phyloP scores from a whole-genome alignment of 2,329 filamentous ascomycete genomes.

The Microdochium paspali region DNA sequence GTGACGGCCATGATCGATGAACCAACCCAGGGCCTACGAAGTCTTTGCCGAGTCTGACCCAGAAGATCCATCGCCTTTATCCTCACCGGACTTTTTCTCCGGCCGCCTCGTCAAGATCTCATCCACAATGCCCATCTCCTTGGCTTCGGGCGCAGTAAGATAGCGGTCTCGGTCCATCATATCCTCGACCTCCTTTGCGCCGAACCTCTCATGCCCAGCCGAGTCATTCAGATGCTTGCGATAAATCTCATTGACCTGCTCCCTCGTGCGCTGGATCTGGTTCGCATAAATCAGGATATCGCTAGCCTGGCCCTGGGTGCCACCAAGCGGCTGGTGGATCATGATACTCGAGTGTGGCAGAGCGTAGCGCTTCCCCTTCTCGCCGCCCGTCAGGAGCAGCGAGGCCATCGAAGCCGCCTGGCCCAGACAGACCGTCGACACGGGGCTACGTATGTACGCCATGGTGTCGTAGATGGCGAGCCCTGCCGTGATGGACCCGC shows the following conservation, averaged over 20 bases:
- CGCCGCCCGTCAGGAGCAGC: slow-evolving; percentile 76
- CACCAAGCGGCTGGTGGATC: slow-evolving; percentile 90
- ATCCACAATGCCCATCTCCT: slow-evolving; percentile 86
- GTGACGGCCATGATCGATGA: too few relatives aligned
- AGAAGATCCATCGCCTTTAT: slow-evolving; percentile 2
- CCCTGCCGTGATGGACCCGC: slow-evolving; percentile 81
- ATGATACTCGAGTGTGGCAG: slow-evolving; percentile 93
- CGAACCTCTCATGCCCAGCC: slow-evolving; percentile 66
- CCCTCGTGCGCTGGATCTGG: slow-evolving; percentile 81
- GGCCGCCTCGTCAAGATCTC: slow-evolving; percentile 66
- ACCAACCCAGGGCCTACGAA: too few relatives aligned
- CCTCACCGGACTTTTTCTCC: slow-evolving; percentile 21
- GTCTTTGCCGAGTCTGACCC: background rate
- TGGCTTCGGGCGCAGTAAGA: slow-evolving; percentile 77
- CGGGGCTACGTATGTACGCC: slow-evolving; percentile 88
- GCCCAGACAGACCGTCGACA: slow-evolving; percentile 90
- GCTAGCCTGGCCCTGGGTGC: slow-evolving; percentile 53
- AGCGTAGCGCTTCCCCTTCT: slow-evolving; percentile 75
- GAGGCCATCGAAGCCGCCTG: slow-evolving; percentile 94
- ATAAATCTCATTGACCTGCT: slow-evolving; percentile 86
- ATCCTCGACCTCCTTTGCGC: slow-evolving; percentile 75
- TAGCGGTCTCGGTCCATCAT: slow-evolving; percentile 98
- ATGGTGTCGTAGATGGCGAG: slow-evolving; percentile 97
- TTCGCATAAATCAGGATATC: slow-evolving; percentile 97
- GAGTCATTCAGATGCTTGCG: slow-evolving; percentile 72